Base-by-base conservation (phyloP, 495 filamentous ascomycete genomes). In the Clavariopsis aquatica region DNA sequence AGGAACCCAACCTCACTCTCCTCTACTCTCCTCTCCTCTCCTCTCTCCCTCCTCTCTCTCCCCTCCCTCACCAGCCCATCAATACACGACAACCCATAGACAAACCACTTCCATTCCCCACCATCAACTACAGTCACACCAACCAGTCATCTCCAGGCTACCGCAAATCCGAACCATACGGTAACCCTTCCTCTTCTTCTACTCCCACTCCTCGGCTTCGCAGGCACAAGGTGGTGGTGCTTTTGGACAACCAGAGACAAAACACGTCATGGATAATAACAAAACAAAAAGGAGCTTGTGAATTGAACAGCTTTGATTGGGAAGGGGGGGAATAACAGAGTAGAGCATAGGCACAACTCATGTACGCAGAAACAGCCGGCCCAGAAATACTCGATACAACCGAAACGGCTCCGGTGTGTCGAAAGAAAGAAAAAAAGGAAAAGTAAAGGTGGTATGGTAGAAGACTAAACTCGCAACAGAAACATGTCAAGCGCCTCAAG, bases 391-490 rank as follows among this genome's bases (percentile, higher is more conserved):
- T n/a, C 38, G 38, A 43, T 9, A 43, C 38, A 45, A 24, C 2
- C 19, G 24, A 41, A 57, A 43, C 5, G 31, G 36, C 6, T 23
- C 24, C 29, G 22, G n/a, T 45, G 27, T 46, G 7, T 54, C 52
- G 28, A 26, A 41, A 28, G 54, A 22, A 46, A 52, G 23, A 38
- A 43, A 57, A 31, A 52, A 26, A 49, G 22, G 46, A 53, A 10
- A 53, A 57, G 29, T 26, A 41, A n/a, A 58, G 34, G 64, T 66
- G 64, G 64, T 66, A 66, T 66, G 64, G 23, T 60, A 19, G 41
- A 26, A 43, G 61, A 57, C 36, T 45, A 45, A 60, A 26, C 13
- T 17, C 27, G 28, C 22, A 31, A 49, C 6, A 55, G n/a, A 49
- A 36, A 36, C 0, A 55, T 17, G 47, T 51, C 64, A 49, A 66